These are phyloP conservation scores for Solanum hybrid DNA, from an alignment of 305 asterid genomes.

Conservation along the genomic window DNA sequence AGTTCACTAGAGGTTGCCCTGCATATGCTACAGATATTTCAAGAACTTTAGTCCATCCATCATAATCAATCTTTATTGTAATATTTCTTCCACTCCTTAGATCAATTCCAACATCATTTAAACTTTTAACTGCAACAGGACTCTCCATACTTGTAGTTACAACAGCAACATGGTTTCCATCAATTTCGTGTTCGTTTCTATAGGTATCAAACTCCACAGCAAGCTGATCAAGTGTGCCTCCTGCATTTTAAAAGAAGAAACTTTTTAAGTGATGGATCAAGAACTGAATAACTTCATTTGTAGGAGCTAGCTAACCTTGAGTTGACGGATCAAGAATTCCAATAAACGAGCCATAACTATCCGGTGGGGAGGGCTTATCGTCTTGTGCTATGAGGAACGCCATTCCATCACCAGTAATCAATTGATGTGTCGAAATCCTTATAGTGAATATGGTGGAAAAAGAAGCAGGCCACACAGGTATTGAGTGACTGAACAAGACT, in stretches of 20 bases:
- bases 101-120: neutral
- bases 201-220: neutral
- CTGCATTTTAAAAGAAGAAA: neutral
- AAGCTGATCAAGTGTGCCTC: neutral
- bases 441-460: neutral
- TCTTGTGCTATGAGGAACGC: neutral
- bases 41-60: neutral
- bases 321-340: neutral
- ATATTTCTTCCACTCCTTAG: neutral
- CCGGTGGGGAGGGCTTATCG: neutral
- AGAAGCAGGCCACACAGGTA: neutral
- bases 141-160: neutral
- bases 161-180: neutral
- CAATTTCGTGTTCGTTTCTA: neutral
- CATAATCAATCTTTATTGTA: neutral
- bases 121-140: neutral
- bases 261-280: neutral
- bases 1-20: neutral
- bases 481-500: neutral
- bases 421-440: neutral
- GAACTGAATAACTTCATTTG: neutral
- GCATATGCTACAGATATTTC: neutral
- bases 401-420: neutral
- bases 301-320: neutral
- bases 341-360: neutral